A percentile compares a stretch with the other conserved stretches of the same genome.
Conservation (phyloP, 2,329 filamentous ascomycete species). For the Botryotinia calthae region DNA sequence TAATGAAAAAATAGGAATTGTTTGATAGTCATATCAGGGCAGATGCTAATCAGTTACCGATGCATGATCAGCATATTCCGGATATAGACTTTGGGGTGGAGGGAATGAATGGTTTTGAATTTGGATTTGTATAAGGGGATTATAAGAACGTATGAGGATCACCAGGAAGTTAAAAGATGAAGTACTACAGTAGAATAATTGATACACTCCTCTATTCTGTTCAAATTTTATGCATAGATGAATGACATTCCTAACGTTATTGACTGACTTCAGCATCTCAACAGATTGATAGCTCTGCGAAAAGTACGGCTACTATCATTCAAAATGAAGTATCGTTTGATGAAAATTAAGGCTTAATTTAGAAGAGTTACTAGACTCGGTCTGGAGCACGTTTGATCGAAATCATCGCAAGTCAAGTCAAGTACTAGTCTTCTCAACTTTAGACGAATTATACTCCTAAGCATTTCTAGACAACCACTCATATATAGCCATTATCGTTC, state of each 20-base stretch:
- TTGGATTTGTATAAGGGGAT: not conserved
- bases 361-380: no score
- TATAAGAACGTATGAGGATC: not conserved
- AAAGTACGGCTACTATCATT: no score
- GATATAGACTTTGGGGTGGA: not conserved
- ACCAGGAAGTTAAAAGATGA: not conserved
- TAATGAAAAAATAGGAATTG: not conserved
- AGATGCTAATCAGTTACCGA: not conserved
- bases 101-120: not conserved
- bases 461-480: no score
- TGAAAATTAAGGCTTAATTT: no score
- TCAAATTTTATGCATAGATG: not conserved
- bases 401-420: no score
- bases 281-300: no score
- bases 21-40: constrained; percentile 1
- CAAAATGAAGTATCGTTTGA: no score
- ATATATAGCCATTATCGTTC: no score
- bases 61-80: not conserved
- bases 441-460: no score
- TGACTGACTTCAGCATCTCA: not conserved
- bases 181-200: not conserved
- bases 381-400: no score
- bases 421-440: no score
- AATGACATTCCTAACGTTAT: not conserved
- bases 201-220: not conserved